Conservation (phyloP, 345 rosid species). For the Eucalyptus leucophloia region DNA sequence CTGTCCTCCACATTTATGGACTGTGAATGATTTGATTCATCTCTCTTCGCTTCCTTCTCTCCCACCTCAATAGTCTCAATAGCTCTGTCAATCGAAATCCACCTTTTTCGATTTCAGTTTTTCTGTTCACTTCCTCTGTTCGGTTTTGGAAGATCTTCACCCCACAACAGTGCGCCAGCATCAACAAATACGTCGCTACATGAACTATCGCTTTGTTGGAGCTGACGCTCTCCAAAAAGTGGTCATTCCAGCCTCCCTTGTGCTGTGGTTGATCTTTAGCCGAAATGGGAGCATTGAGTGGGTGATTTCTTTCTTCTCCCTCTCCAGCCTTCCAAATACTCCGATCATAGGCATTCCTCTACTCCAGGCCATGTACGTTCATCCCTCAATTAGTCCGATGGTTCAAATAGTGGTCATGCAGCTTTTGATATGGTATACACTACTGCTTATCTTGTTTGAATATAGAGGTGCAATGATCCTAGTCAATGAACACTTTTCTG, state of each 20-base stretch:
- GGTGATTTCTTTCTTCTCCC: slow-evolving; percentile 1
- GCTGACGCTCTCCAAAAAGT: slow-evolving; percentile 24
- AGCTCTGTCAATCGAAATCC: not conserved
- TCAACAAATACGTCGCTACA: slow-evolving; percentile 20
- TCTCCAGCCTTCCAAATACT: slow-evolving; percentile 3
- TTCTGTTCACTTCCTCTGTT: not conserved
- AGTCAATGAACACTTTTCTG: not conserved
- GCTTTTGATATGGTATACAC: not conserved
- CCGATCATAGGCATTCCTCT: slow-evolving; percentile 3
- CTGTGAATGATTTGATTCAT: not conserved
- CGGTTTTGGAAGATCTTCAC: slow-evolving; percentile 24
- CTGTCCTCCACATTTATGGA: not conserved
- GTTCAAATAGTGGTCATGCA: slow-evolving; percentile 4
- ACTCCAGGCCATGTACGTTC: not conserved
- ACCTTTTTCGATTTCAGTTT: not conserved
- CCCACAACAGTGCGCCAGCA: slow-evolving; percentile 18
- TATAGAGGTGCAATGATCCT: not conserved
- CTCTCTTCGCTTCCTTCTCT: not conserved
- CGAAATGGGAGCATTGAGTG: not conserved
- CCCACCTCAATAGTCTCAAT: not conserved
- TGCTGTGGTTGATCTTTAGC: not conserved
- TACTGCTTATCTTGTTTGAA: not conserved
- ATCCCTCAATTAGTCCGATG: not conserved
- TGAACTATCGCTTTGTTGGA: slow-evolving; percentile 12
- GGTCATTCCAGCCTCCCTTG: slow-evolving; percentile 1